phyloP scores from a whole-genome alignment of 2,329 filamentous ascomycete species.

The Scleromitrula shiraiana region DNA sequence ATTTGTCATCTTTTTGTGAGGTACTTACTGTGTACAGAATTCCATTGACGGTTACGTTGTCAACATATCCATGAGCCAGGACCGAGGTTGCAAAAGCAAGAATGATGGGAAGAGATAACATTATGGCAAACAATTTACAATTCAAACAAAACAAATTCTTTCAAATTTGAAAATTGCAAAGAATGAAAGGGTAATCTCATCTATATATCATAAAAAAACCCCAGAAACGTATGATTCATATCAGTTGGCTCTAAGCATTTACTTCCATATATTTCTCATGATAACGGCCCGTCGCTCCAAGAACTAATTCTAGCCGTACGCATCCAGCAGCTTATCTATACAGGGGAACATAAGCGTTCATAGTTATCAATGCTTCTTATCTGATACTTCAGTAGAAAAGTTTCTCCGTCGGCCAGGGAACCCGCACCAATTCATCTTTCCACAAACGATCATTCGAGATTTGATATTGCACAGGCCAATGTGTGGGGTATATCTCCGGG shows the following conservation, averaged over 20 bases:
- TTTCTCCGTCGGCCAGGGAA: constrained; percentile 6
- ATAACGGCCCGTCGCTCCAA: neutral
- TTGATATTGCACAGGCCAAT: neutral
- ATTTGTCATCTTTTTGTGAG: no score
- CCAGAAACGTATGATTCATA: no score
- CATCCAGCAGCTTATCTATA: neutral
- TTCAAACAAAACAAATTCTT: neutral
- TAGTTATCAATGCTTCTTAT: neutral
- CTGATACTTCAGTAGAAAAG: neutral
- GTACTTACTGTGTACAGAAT: constrained; percentile 10
- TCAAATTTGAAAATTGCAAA: neutral
- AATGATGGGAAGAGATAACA: constrained; percentile 9
- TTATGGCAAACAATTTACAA: neutral
- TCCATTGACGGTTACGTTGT: constrained; percentile 22
- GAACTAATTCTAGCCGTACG: no score
- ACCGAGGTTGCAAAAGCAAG: constrained; percentile 12
- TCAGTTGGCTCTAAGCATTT: no score
- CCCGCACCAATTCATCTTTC: neutral
- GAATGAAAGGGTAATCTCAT: no score
- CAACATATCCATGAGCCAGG: constrained; percentile 18
- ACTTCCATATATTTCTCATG: no score
- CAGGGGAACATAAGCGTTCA: no score
- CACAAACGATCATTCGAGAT: neutral
- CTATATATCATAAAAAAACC: no score
- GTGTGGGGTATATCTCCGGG: neutral